Percentiles rank a stretch among this genome's conserved stretches.
Conservation (phyloP, 495 filamentous ascomycete genomes). For the Eremomyces bilateralis region DNA sequence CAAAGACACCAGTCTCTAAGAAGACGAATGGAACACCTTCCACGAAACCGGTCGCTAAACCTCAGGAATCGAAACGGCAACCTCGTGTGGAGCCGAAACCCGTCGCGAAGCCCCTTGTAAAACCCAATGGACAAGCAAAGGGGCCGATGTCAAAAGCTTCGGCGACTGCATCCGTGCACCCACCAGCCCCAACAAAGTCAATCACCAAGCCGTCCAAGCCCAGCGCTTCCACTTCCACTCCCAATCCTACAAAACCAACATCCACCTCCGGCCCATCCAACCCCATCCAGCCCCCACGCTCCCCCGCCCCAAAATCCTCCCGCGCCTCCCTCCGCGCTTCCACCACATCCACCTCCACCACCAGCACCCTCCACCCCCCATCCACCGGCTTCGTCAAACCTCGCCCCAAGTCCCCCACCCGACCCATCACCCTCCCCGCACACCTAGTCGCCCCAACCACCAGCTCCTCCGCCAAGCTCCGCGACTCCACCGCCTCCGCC, state of each 20-base stretch:
- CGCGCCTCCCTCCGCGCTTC: neutral
- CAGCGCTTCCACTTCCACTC: neutral
- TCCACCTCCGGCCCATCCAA: neutral
- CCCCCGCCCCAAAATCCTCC: conserved; percentile 1
- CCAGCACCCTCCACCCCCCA: conserved; percentile 7
- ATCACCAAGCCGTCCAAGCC: neutral
- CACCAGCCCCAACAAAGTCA: conserved; percentile 1
- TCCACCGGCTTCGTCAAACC: conserved; percentile 12
- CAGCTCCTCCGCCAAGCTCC: conserved; percentile 17
- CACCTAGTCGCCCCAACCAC: conserved; percentile 22
- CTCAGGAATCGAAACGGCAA: too few relatives aligned
- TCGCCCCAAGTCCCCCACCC: conserved; percentile 16
- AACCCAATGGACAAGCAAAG: too few relatives aligned
- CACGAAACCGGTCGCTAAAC: neutral
- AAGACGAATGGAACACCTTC: neutral
- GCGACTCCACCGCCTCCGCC: neutral
- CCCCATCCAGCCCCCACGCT: conserved; percentile 2
- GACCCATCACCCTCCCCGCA: conserved; percentile 17
- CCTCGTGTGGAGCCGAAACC: too few relatives aligned
- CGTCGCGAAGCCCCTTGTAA: too few relatives aligned
- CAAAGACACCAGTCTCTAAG: too few relatives aligned
- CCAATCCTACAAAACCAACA: neutral
- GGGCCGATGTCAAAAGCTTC: conserved; percentile 5
- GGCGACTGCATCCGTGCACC: conserved; percentile 9
- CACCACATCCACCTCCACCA: conserved; percentile 9